Percentiles rank a stretch among this genome's conserved stretches.
Evolutionary conservation across 768 basidiomycete genomes (phyloP).

Genomic region (Cyclocybe cylindracea): DNA sequence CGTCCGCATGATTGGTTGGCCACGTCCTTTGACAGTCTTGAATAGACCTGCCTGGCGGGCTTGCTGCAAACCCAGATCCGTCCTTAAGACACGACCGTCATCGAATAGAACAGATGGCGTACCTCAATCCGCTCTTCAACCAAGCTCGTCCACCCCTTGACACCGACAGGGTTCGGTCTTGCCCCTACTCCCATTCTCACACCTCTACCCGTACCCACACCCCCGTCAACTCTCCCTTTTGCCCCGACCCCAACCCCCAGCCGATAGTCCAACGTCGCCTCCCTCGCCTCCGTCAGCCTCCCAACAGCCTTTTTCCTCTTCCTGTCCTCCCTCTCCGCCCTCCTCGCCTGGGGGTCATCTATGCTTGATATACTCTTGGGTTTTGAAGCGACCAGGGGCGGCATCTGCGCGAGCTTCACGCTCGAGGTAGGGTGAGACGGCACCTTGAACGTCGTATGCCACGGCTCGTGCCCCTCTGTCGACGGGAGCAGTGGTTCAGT

Average conservation of each 20-base stretch:
- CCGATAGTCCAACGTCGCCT: conserved; percentile 76
- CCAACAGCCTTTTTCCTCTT: conserved; percentile 55
- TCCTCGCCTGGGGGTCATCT: conserved; percentile 37
- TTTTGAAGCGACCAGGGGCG: too few relatives aligned
- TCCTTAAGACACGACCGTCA: too few relatives aligned
- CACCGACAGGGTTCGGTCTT: conserved; percentile 54
- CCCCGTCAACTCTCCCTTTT: background rate
- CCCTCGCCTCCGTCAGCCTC: conserved; percentile 61
- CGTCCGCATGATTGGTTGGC: conserved; percentile 37
- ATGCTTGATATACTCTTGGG: conserved; percentile 13
- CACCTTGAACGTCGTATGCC: conserved; percentile 67
- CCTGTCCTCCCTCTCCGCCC: conserved; percentile 48
- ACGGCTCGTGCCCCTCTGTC: conserved; percentile 60
- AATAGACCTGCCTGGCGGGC: conserved; percentile 70
- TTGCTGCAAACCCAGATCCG: conserved; percentile 53
- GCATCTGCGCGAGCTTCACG: conserved; percentile 53
- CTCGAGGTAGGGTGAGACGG: conserved; percentile 56
- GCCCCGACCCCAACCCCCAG: conserved; percentile 49
- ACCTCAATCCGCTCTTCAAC: conserved; percentile 85
- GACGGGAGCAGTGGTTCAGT: conserved; percentile 56
- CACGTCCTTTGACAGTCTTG: conserved; percentile 68
- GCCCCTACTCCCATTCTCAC: too few relatives aligned
- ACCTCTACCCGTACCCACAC: conserved; percentile 4
- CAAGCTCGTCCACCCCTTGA: conserved; percentile 76
- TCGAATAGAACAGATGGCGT: too few relatives aligned